A percentile compares a stretch with the other conserved stretches of the same genome.
Conservation (phyloP, 495 filamentous ascomycete species). For the Penicillium dipodomyicola region DNA sequence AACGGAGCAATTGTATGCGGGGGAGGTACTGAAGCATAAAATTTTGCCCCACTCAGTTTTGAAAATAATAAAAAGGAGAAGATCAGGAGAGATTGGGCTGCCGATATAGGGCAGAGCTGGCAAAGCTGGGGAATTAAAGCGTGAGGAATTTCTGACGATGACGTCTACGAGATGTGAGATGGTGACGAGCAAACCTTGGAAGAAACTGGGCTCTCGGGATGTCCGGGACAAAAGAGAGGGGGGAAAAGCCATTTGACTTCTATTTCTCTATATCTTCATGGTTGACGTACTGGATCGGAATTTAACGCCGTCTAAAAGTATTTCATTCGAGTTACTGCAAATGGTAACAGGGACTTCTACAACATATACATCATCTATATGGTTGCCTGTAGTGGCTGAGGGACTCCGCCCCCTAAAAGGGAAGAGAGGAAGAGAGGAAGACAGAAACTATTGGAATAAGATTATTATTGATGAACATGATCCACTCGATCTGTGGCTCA, state of each 20-base stretch:
- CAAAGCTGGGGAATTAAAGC: constrained; percentile 1
- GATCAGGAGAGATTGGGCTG: constrained; percentile 8
- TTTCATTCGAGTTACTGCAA: neutral
- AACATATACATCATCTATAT: neutral
- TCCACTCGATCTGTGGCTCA: constrained; percentile 6
- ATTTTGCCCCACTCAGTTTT: constrained; percentile 20
- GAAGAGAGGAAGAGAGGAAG: too few relatives aligned
- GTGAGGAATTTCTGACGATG: neutral
- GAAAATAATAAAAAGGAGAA: constrained; percentile 3
- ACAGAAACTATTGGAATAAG: neutral
- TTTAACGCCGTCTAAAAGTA: neutral
- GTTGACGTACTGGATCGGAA: constrained; percentile 12
- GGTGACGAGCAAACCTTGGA: neutral
- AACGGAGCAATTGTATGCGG: constrained; percentile 26
- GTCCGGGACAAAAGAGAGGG: constrained; percentile 3
- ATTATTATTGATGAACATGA: neutral
- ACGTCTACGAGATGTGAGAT: constrained; percentile 11
- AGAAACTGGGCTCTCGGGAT: constrained; percentile 3
- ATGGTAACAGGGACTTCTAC: neutral
- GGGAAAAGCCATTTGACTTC: neutral
- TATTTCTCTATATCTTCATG: neutral
- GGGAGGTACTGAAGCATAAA: constrained; percentile 13
- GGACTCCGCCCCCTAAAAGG: neutral
- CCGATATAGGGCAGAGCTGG: constrained; percentile 7
- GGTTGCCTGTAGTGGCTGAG: constrained; percentile 14